phyloP scores from a whole-genome alignment of 805 yeast species.

The Monosporozyma solicola region DNA sequence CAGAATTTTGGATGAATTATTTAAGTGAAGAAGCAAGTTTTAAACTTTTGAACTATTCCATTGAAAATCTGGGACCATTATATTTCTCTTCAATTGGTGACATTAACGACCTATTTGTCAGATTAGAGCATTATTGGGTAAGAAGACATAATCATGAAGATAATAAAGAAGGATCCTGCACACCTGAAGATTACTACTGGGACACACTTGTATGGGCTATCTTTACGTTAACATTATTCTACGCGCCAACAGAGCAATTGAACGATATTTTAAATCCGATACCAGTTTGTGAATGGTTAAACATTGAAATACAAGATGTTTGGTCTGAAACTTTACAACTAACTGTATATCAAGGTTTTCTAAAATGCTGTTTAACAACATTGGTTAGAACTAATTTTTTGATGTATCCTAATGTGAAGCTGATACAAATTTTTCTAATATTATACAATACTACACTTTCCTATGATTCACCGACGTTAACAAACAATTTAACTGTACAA shows the following conservation, averaged over 20 bases:
- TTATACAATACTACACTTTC: constrained; percentile 22
- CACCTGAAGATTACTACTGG: constrained; percentile 14
- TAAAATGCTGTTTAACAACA: constrained; percentile 9
- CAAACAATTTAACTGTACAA: constrained; percentile 16
- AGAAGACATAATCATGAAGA: constrained; percentile 8
- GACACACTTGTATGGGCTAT: constrained; percentile 26
- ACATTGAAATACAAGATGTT: constrained; percentile 3
- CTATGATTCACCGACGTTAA: constrained; percentile 6
- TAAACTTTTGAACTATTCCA: constrained; percentile 21
- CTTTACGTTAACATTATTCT: constrained; percentile 22
- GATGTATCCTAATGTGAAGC: constrained; percentile 21
- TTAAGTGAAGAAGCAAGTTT: constrained; percentile 15
- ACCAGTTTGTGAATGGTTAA: constrained; percentile 5
- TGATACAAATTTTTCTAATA: constrained; percentile 20
- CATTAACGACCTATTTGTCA: constrained; percentile 21
- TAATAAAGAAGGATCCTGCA: constrained; percentile 2
- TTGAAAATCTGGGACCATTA: constrained; percentile 26
- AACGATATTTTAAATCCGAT: constrained; percentile 5
- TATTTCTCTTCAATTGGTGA: constrained; percentile 28
- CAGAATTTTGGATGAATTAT: constrained; percentile 10
- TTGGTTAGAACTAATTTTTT: constrained; percentile 15
- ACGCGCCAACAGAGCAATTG: constrained; percentile 17
- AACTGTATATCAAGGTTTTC: constrained; percentile 11
- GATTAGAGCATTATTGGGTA: constrained; percentile 20
- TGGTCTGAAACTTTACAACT: constrained; percentile 14